These are phyloP conservation scores for Corymbia calophylla DNA, from an alignment of 441 rosid species.

Conservation along the genomic window DNA sequence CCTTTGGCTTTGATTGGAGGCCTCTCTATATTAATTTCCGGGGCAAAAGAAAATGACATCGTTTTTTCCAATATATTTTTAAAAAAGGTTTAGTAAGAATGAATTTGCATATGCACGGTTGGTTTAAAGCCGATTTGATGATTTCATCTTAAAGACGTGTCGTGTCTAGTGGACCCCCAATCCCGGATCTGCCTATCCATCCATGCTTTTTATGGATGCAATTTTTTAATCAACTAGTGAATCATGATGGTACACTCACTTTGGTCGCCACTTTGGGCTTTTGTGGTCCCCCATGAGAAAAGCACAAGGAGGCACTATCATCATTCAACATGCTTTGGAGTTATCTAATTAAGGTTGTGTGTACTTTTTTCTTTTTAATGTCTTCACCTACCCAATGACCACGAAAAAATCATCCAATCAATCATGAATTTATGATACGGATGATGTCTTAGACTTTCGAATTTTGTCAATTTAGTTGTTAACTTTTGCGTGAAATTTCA, in stretches of 20 bases:
- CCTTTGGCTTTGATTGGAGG: not conserved
- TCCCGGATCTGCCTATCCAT: not conserved
- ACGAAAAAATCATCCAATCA: not conserved
- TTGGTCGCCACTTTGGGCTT: not conserved
- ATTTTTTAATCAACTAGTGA: not conserved
- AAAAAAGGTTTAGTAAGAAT: not conserved
- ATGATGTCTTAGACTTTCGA: fast-evolving
- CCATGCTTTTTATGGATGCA: not conserved
- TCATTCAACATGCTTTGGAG: not conserved
- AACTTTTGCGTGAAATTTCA: fast-evolving
- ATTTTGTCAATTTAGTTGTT: not conserved
- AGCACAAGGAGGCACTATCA: not conserved
- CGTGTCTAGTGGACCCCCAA: no score
- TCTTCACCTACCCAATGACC: not conserved
- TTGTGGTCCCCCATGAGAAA: not conserved
- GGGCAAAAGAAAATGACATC: no score
- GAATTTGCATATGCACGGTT: fast-evolving
- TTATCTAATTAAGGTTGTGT: fast-evolving
- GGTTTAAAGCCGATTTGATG: fast-evolving
- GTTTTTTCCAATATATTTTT: not conserved
- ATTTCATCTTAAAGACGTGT: not conserved
- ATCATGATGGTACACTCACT: not conserved
- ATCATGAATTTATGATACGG: fast-evolving
- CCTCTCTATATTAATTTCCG: not conserved
- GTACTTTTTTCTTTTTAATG: no score